Conservation (phyloP, 345 rosid genomes). For the Crucihimalaya himalaica region DNA sequence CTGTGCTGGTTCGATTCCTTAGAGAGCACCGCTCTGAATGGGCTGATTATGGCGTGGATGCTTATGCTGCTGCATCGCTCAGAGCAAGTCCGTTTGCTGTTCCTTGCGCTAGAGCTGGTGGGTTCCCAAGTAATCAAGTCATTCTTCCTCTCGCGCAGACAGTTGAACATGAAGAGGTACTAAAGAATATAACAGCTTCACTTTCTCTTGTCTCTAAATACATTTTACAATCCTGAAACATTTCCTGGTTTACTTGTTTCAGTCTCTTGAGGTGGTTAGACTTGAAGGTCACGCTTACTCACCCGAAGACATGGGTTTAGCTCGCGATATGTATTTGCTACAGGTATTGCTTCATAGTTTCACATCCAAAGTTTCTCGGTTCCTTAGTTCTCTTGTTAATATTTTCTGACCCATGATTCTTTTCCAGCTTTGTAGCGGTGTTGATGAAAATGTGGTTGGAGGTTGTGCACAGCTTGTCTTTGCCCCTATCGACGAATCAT, state of each 20-base stretch:
- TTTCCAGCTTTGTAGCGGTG: slow-evolving; percentile 80
- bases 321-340: slow-evolving; percentile 86
- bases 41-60: slow-evolving; percentile 95
- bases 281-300: slow-evolving; percentile 88
- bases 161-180: slow-evolving; percentile 94
- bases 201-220: background rate
- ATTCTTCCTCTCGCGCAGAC: slow-evolving; percentile 93
- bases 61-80: slow-evolving; percentile 82
- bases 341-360: slow-evolving; percentile 52
- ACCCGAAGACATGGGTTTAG: slow-evolving; percentile 83
- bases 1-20: slow-evolving; percentile 80
- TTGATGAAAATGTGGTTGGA: slow-evolving; percentile 87
- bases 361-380: background rate
- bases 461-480: slow-evolving; percentile 96
- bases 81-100: slow-evolving; percentile 82
- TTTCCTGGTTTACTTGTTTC: slow-evolving; percentile 1
- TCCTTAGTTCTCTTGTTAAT: background rate
- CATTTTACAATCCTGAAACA: background rate
- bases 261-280: slow-evolving; percentile 95
- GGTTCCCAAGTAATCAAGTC: slow-evolving; percentile 89
- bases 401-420: slow-evolving; percentile 1
- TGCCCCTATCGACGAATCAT: slow-evolving; percentile 94
- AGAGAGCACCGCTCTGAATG: slow-evolving; percentile 98
- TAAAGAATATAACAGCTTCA: background rate
- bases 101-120: slow-evolving; percentile 84